Evolutionary conservation across 345 rosid species (phyloP).

Genomic region (Draba incana): DNA sequence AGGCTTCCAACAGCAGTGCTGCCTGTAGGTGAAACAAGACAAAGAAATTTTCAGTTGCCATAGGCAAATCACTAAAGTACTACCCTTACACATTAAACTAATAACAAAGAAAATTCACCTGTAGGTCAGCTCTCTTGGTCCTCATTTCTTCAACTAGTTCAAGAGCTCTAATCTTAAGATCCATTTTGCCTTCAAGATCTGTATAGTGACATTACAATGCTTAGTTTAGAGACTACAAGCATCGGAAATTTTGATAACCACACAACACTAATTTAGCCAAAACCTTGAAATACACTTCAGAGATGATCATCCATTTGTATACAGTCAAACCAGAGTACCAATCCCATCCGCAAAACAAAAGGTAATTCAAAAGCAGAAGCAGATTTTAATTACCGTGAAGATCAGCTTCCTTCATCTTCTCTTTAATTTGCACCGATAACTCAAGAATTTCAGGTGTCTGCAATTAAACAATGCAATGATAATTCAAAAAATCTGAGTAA

Average conservation of each 20-base stretch:
- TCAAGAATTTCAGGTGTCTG: slow-evolving; percentile 77
- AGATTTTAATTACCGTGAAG: slow-evolving; percentile 54
- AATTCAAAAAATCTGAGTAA: neutral
- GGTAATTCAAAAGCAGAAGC: neutral
- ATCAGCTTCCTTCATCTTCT: slow-evolving; percentile 88
- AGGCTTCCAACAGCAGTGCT: slow-evolving; percentile 85
- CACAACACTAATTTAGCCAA: neutral
- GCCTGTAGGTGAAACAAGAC: slow-evolving; percentile 55
- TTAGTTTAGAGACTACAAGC: neutral
- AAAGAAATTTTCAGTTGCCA: slow-evolving; percentile 3
- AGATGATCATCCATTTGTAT: slow-evolving; percentile 3
- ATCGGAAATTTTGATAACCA: slow-evolving; percentile 19
- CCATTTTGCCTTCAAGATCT: slow-evolving; percentile 94
- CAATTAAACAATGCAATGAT: slow-evolving; percentile 23
- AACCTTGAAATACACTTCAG: neutral
- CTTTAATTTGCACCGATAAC: slow-evolving; percentile 79
- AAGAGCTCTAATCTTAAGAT: slow-evolving; percentile 79
- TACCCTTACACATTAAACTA: neutral
- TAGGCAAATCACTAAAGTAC: neutral
- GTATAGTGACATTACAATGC: slow-evolving; percentile 26
- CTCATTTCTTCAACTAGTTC: slow-evolving; percentile 90
- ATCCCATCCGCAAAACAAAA: neutral
- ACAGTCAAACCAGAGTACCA: neutral
- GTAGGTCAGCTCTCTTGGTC: slow-evolving; percentile 90
- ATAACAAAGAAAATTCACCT: slow-evolving; percentile 52